A percentile compares a stretch with the other conserved stretches of the same genome.
Evolutionary conservation across 1,284 basidiomycete species (phyloP).

Genomic region (Puccinia triticina): DNA sequence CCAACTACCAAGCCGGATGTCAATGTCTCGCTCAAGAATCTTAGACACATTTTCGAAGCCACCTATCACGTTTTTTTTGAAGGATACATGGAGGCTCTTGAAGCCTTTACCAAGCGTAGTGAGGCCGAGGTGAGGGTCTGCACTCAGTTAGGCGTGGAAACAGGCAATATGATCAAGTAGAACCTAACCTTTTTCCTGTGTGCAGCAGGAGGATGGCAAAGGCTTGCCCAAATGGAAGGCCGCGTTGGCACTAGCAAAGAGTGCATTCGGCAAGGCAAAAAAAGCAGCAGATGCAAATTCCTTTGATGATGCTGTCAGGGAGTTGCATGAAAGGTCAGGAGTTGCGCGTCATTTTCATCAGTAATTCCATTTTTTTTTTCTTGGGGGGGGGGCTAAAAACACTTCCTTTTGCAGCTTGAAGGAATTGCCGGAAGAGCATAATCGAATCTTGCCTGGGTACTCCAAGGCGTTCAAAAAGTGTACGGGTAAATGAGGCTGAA

Average conservation of each 20-base stretch:
- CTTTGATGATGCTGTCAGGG: conserved; percentile 4
- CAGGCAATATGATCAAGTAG: too few relatives aligned
- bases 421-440: not conserved
- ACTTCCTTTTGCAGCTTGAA: not conserved
- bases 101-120: conserved; percentile 8
- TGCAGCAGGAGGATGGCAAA: not conserved
- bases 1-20: conserved; percentile 7
- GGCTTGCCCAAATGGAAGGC: conserved; percentile 4
- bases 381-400: too few relatives aligned
- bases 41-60: conserved; percentile 5
- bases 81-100: conserved; percentile 7
- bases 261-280: not conserved
- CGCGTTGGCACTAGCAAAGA: not conserved
- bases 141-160: too few relatives aligned
- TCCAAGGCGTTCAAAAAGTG: not conserved
- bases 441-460: not conserved
- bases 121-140: too few relatives aligned
- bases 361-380: not conserved
- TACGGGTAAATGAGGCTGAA: conserved; percentile 7
- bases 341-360: not conserved
- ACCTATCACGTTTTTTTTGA: conserved; percentile 13
- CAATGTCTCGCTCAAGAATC: conserved; percentile 5
- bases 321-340: conserved; percentile 9
- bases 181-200: too few relatives aligned
- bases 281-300: not conserved